phyloP scores from a whole-genome alignment of 2,329 filamentous ascomycete species.

The Talaromyces sp. region DNA sequence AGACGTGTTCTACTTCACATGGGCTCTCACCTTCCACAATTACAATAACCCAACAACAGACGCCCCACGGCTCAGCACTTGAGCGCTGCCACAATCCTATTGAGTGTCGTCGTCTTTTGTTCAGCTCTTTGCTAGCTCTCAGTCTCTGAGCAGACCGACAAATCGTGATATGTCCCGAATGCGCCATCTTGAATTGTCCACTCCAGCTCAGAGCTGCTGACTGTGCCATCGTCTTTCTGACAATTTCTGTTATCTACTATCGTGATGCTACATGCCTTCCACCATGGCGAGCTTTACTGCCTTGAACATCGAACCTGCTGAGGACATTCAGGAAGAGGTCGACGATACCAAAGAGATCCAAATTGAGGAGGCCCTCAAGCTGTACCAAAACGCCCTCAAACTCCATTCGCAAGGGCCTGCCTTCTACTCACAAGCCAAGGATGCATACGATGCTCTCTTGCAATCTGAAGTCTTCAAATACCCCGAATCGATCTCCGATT shows the following conservation, averaged over 20 bases:
- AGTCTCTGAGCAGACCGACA: not conserved
- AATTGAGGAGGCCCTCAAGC: slow-evolving; percentile 93
- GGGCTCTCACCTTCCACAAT: not conserved
- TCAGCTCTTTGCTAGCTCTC: not conserved
- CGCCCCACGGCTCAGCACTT: not conserved
- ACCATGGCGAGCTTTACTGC: slow-evolving; percentile 68
- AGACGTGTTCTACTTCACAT: not conserved
- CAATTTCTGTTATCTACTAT: no score
- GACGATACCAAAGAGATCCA: slow-evolving; percentile 95
- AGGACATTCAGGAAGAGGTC: slow-evolving; percentile 82
- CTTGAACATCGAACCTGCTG: slow-evolving; percentile 91
- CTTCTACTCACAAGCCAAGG: slow-evolving; percentile 70
- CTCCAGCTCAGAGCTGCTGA: not conserved
- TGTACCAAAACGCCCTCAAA: slow-evolving; percentile 87
- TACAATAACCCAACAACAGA: not conserved
- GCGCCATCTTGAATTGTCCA: not conserved
- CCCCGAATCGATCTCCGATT: slow-evolving; percentile 81
- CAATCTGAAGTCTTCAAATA: slow-evolving; percentile 92
- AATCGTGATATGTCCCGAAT: not conserved
- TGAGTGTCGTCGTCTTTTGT: not conserved
- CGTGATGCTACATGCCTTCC: slow-evolving; percentile 15
- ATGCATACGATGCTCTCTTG: slow-evolving; percentile 82
- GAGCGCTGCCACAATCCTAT: no score
- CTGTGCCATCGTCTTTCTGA: not conserved
- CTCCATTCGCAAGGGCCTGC: slow-evolving; percentile 81